Conservation (phyloP, 331 rosid species). For the Malus hybrid region DNA sequence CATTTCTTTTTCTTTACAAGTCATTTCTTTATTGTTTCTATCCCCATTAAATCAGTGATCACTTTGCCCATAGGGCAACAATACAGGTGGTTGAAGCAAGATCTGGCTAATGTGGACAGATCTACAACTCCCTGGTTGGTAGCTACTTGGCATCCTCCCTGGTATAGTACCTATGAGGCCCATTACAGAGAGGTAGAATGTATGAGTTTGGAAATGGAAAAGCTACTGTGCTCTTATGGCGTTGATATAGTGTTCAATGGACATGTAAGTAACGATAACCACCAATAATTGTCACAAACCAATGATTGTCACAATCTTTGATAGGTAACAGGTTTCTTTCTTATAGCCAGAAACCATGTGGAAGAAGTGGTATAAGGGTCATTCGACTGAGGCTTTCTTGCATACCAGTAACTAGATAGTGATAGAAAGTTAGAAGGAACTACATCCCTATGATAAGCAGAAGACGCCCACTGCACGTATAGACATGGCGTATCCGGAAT, state of each 20-base stretch:
- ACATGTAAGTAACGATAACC: slow-evolving; percentile 48
- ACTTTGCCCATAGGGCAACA: slow-evolving; percentile 42
- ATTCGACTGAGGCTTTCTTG: background rate
- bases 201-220: slow-evolving; percentile 71
- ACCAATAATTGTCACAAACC: background rate
- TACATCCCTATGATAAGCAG: background rate
- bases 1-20: background rate
- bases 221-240: slow-evolving; percentile 56
- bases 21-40: background rate
- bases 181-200: slow-evolving; percentile 88
- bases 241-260: slow-evolving; percentile 78
- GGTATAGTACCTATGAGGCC: slow-evolving; percentile 65
- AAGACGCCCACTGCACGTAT: no score
- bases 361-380: background rate
- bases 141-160: slow-evolving; percentile 83
- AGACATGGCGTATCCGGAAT: no score
- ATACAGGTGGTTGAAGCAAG: slow-evolving; percentile 76
- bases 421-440: background rate
- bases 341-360: background rate
- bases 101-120: slow-evolving; percentile 62
- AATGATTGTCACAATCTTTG: background rate
- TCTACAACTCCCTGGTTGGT: slow-evolving; percentile 80
- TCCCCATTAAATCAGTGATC: background rate
- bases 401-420: background rate
- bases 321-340: background rate